Evolutionary conservation across 352 stramenopile species (phyloP), one percentile per base, ranked within the genome.

Genomic region (Vaucheria bursata): DNA sequence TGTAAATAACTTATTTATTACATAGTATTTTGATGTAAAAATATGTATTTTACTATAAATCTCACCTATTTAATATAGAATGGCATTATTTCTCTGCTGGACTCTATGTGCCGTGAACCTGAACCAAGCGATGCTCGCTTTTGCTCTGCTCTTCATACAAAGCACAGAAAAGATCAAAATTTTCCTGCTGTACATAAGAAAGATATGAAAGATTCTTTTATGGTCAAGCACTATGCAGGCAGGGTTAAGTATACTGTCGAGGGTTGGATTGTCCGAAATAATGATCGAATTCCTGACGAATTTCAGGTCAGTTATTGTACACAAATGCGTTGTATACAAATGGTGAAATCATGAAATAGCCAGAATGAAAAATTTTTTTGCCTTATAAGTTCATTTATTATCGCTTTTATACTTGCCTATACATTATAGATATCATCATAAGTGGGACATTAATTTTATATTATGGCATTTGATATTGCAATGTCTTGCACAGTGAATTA

Each of bases 91-190:
- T 74, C 86, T 32, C 73, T 94, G 25, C 84, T 96, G 40, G 91
- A 96, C 74, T 88, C 89, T 7, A 90, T 94, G 70, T 90, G 90
- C 45, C 91, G 90, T 86, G 94, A 94, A 82, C 91, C 91, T 18
- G 90, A 94, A 84, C 90, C 90, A 33, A 92, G 84, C 53, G 91
- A 96, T 71, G 87, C 90, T 25, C 93, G 93, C 80, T 95, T 94
- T 74, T 68, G 91, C 35, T 86, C 88, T 5, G 85, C 87, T 36
- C 81, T 96, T 70, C 91, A 95, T 85, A 88, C 86, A 71, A 92
- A 89, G 77, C 90, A 95, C 81, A 80, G 80, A 0, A 91, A 91
- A 79, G 39, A 82, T 64, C 50, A 67, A 36, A 49, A 83, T 0
- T 95, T 95, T 71, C 90, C 89, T 37, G 45, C 29, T 18, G 73